phyloP scores from a whole-genome alignment of 192 early-diverging fungal genomes.

The Linnemannia schmuckeri region DNA sequence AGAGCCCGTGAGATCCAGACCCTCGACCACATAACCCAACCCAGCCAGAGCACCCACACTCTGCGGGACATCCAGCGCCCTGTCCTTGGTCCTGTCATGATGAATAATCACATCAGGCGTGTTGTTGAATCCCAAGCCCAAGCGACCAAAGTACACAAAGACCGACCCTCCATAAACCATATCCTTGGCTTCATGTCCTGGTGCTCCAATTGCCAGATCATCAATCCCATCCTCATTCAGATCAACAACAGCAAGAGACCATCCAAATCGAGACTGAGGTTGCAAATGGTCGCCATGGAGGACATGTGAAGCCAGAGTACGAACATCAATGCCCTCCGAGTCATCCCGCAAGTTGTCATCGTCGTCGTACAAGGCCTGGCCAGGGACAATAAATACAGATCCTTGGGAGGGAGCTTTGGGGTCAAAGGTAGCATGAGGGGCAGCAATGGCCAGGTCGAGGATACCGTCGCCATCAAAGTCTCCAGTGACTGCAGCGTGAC shows the following conservation, averaged over 20 bases:
- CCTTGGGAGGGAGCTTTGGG: slow-evolving; percentile 59
- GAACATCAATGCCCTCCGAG: slow-evolving; percentile 55
- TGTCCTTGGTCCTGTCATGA: slow-evolving; percentile 21
- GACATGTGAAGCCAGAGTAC: slow-evolving; percentile 50
- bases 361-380: slow-evolving; percentile 13
- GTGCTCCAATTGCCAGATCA: slow-evolving; percentile 83
- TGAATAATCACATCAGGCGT: slow-evolving; percentile 65
- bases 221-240: slow-evolving; percentile 89
- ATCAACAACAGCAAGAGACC: slow-evolving; percentile 81
- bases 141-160: slow-evolving; percentile 76
- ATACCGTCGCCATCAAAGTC: slow-evolving; percentile 79
- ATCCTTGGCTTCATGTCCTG: slow-evolving; percentile 56
- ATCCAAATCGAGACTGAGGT: slow-evolving; percentile 76
- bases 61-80: neutral
- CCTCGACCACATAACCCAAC: slow-evolving; percentile 62
- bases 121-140: slow-evolving; percentile 59
- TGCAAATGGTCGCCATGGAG: slow-evolving; percentile 23
- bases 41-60: slow-evolving; percentile 37
- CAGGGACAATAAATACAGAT: slow-evolving; percentile 69
- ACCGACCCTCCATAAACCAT: slow-evolving; percentile 65
- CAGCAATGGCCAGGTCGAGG: slow-evolving; percentile 72
- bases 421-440: slow-evolving; percentile 65
- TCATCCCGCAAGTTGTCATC: slow-evolving; percentile 20
- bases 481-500: slow-evolving; percentile 71
- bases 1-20: slow-evolving; percentile 74